Conservation (phyloP, 345 rosid genomes). For the Boechera stricta region DNA sequence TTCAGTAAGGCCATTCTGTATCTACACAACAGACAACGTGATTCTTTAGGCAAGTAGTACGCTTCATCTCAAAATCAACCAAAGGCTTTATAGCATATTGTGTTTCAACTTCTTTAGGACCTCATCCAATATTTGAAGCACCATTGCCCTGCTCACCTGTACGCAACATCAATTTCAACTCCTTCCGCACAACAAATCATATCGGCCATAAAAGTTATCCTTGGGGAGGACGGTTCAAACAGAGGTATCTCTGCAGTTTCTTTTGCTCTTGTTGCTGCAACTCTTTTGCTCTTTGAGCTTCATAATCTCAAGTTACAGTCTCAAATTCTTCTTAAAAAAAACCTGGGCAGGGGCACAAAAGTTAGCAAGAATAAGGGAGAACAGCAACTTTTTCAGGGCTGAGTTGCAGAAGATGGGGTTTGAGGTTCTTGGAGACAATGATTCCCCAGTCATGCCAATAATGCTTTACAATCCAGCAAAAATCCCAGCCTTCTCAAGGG, state of each 20-base stretch:
- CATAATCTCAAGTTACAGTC: conserved; percentile 6
- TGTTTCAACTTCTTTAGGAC: conserved; percentile 53
- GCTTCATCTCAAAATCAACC: conserved; percentile 4
- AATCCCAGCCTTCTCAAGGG: conserved; percentile 95
- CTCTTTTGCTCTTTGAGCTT: neutral
- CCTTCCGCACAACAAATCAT: conserved; percentile 92
- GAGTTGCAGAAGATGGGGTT: conserved; percentile 94
- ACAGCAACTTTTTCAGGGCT: conserved; percentile 93
- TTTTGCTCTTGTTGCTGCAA: neutral
- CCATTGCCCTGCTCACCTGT: conserved; percentile 89
- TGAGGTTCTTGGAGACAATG: conserved; percentile 96
- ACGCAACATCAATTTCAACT: conserved; percentile 93
- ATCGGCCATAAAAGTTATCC: conserved; percentile 84
- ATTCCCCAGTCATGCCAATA: conserved; percentile 98
- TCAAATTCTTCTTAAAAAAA: neutral
- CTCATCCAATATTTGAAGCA: conserved; percentile 75
- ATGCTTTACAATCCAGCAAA: conserved; percentile 98
- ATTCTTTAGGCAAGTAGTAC: neutral
- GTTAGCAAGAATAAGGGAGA: conserved; percentile 86
- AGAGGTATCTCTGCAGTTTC: conserved; percentile 58
- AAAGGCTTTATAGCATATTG: conserved; percentile 15
- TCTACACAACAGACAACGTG: neutral
- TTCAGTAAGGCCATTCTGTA: neutral
- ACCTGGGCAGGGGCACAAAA: conserved; percentile 76
- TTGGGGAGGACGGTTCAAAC: conserved; percentile 95